Percentiles rank a stretch among this genome's conserved stretches.
Conservation (phyloP, 768 basidiomycete species). For the Terana coerulea region DNA sequence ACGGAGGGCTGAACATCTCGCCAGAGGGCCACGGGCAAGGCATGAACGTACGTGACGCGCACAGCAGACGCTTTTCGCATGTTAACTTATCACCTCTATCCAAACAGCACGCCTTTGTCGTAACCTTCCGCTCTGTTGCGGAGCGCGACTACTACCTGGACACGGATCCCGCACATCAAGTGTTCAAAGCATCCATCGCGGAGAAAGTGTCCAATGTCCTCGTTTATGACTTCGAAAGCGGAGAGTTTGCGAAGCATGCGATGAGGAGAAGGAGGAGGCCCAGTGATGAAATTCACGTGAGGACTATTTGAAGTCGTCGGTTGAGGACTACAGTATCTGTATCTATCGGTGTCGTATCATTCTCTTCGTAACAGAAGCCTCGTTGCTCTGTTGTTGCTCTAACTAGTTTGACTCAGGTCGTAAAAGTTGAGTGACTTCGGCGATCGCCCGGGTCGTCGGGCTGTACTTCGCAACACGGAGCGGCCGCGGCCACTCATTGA, state of each 20-base stretch:
- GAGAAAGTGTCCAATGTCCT: conserved; percentile 1
- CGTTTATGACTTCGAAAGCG: conserved; percentile 12
- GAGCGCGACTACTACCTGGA: conserved; percentile 11
- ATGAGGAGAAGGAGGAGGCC: neutral
- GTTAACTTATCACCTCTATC: too few species aligned
- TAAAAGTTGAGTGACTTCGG: too few species aligned
- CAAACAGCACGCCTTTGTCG: conserved; percentile 9
- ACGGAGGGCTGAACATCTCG: conserved; percentile 8
- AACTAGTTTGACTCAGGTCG: too few species aligned
- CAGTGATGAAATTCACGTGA: neutral
- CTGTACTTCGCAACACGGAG: too few species aligned
- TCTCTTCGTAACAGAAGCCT: too few species aligned
- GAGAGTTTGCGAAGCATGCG: conserved; percentile 1
- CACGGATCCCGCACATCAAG: conserved; percentile 10
- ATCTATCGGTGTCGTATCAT: too few species aligned
- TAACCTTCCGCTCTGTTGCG: conserved; percentile 2
- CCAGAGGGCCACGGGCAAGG: conserved; percentile 6
- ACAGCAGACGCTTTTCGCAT: too few species aligned
- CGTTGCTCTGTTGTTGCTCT: too few species aligned
- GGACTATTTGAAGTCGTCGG: too few species aligned
- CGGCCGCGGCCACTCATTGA: too few species aligned
- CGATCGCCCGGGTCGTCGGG: too few species aligned
- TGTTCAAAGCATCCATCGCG: conserved; percentile 5
- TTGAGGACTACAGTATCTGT: too few species aligned
- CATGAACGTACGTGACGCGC: conserved; percentile 7